These are phyloP conservation scores for Aspergillus coremiiformis DNA, from an alignment of 495 filamentous ascomycete species.

Conservation along the genomic window DNA sequence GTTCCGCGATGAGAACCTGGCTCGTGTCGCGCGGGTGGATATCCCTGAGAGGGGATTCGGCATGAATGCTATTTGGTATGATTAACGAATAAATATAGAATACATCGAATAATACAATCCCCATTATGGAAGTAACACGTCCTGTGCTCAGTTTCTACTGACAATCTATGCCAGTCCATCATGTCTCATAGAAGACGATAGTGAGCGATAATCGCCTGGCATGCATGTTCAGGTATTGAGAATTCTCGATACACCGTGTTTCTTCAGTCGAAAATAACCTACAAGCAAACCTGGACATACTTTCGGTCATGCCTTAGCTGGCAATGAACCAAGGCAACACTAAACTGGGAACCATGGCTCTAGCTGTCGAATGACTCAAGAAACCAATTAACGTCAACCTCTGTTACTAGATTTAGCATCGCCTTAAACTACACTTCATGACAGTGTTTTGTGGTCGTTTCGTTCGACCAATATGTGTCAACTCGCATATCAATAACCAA, in stretches of 20 bases:
- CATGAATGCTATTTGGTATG: slow-evolving; percentile 89
- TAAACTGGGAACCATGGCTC: background rate
- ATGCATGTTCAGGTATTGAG: too few species aligned
- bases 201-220: too few species aligned
- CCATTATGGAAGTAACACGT: too few species aligned
- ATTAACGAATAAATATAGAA: slow-evolving; percentile 36
- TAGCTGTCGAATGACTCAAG: background rate
- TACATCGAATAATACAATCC: background rate
- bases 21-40: slow-evolving; percentile 63
- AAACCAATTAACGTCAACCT: background rate
- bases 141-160: too few species aligned
- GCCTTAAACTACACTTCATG: background rate
- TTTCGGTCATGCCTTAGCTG: too few species aligned
- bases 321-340: background rate
- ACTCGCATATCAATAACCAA: too few species aligned
- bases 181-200: too few species aligned
- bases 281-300: too few species aligned
- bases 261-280: too few species aligned
- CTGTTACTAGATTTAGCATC: background rate
- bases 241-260: too few species aligned
- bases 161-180: too few species aligned
- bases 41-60: slow-evolving; percentile 77
- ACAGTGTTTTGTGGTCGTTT: background rate
- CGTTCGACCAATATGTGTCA: background rate
- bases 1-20: slow-evolving; percentile 71